Base-by-base conservation (phyloP, 352 stramenopile species). In the Phytophthora chlamydospora region DNA sequence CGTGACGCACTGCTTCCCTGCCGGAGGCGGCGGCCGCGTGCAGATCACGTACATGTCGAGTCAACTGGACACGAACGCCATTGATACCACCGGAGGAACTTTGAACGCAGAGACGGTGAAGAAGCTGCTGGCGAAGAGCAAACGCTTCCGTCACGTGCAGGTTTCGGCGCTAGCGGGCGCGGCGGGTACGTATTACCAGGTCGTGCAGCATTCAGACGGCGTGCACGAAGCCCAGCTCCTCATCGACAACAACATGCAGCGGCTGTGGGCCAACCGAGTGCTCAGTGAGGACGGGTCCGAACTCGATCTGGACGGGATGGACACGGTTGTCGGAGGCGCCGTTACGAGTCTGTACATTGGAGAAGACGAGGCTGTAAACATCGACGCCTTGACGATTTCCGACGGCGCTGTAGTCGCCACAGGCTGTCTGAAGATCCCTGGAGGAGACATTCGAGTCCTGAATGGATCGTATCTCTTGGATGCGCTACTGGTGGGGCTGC, bases 41-140 rank as follows among this genome's bases (percentile, higher is more conserved):
- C 82, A 88, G 64, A 83, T 91, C 29, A 70, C 74, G 16, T 91
- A 79, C 59, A 76, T 79, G 41, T 91, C 83, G 16, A 90, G 83
- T 29, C 78, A 89, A 48, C 58, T 91, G 0, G 60, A 84, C n/a
- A 73, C 76, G 11, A 52, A 73, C 47, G 66, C 73, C 1, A 74
- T 91, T 7, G 76, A 89, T 52, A 78, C 75, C n/a, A 78, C 75
- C 1, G 83, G 83, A 29, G 83, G 83, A 16, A 66, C 44, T 3
- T 19, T 91, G 5, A 43, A 59, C 1, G 35, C 42, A 13, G 45
- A 58, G 9, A 44, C 60, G 17, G 50, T 69, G 1, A 66, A 61
- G 38, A 60, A 73, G 4, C 35, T 73, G 17, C 47, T 82, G 8
- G 54, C 57, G 7, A 66, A 65, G 17, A 62, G 48, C 9, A 62